Percentiles rank a stretch among this genome's conserved stretches.
These are phyloP conservation scores for Leishmania martiniquensis DNA, from an alignment of 208 protist genomes.

Conservation along the genomic window DNA sequence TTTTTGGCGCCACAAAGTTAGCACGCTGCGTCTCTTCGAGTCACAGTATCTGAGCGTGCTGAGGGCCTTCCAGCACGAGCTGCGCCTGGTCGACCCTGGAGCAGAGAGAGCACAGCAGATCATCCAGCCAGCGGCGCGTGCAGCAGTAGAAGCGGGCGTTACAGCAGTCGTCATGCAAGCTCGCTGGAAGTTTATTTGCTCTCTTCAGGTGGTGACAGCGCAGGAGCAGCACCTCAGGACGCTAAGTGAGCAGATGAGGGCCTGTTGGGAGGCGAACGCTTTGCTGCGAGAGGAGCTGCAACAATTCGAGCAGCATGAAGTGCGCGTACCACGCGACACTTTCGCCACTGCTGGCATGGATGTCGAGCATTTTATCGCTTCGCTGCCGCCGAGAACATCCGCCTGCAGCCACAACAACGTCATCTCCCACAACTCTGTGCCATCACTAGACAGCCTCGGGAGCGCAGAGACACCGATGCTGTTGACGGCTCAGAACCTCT, in stretches of 20 bases:
- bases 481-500: conserved; percentile 32
- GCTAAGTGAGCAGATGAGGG: conserved; percentile 15
- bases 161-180: conserved; percentile 1
- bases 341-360: conserved; percentile 28
- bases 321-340: conserved; percentile 19
- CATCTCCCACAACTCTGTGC: conserved; percentile 10
- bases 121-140: background rate
- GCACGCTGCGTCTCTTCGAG: conserved; percentile 21
- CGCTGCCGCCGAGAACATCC: conserved; percentile 28
- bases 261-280: conserved; percentile 27
- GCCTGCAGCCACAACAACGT: background rate
- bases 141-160: background rate
- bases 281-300: conserved; percentile 26
- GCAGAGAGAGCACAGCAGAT: background rate
- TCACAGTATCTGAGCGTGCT: conserved; percentile 18
- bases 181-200: conserved; percentile 8
- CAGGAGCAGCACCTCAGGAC: conserved; percentile 21
- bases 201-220: conserved; percentile 7
- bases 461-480: conserved; percentile 13
- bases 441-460: conserved; percentile 13
- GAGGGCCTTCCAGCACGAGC: background rate
- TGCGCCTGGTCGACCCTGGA: conserved; percentile 10
- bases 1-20: conserved; percentile 34
- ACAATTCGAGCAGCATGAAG: conserved; percentile 23
- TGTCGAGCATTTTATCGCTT: conserved; percentile 35